Conservation (phyloP, 2,329 filamentous ascomycete genomes). For the Raffaelea albimanens region DNA sequence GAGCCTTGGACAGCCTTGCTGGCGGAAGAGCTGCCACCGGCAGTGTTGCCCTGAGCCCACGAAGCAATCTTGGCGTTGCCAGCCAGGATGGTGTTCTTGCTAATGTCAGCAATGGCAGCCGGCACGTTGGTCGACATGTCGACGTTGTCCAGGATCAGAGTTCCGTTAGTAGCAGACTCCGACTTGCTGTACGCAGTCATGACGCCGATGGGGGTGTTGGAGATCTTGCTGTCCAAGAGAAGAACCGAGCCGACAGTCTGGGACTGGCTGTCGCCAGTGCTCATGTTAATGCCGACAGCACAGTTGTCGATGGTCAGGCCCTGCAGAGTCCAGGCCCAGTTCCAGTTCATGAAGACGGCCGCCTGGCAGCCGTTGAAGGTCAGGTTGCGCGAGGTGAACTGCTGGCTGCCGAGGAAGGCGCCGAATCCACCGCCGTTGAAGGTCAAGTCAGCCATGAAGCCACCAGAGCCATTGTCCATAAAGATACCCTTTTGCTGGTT, state of each 20-base stretch:
- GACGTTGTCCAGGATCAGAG: slow-evolving; percentile 80
- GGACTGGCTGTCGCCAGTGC: slow-evolving; percentile 40
- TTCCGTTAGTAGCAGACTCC: slow-evolving; percentile 60
- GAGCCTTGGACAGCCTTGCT: slow-evolving; percentile 50
- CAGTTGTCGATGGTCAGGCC: slow-evolving; percentile 66
- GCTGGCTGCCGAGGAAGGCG: slow-evolving; percentile 75
- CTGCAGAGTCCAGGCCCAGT: slow-evolving; percentile 80
- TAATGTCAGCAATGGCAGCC: slow-evolving; percentile 55
- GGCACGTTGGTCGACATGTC: slow-evolving; percentile 63
- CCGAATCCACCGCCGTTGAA: slow-evolving; percentile 78
- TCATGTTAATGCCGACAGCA: slow-evolving; percentile 70
- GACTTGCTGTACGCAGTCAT: slow-evolving; percentile 59
- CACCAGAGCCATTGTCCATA: slow-evolving; percentile 77
- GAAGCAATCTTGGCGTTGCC: slow-evolving; percentile 61
- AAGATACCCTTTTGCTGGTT: slow-evolving; percentile 72
- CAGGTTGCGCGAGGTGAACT: slow-evolving; percentile 77
- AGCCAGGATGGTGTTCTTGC: slow-evolving; percentile 50
- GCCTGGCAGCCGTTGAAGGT: slow-evolving; percentile 76
- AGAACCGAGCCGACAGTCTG: slow-evolving; percentile 82
- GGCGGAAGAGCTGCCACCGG: slow-evolving; percentile 30
- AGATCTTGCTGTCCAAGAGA: slow-evolving; percentile 70
- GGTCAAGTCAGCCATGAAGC: slow-evolving; percentile 72
- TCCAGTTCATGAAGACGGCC: slow-evolving; percentile 84
- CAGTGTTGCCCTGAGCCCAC: slow-evolving; percentile 70
- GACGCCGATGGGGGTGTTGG: slow-evolving; percentile 66